Conservation (phyloP, 192 early-diverging fungal genomes). For the Coemansia sp. region DNA sequence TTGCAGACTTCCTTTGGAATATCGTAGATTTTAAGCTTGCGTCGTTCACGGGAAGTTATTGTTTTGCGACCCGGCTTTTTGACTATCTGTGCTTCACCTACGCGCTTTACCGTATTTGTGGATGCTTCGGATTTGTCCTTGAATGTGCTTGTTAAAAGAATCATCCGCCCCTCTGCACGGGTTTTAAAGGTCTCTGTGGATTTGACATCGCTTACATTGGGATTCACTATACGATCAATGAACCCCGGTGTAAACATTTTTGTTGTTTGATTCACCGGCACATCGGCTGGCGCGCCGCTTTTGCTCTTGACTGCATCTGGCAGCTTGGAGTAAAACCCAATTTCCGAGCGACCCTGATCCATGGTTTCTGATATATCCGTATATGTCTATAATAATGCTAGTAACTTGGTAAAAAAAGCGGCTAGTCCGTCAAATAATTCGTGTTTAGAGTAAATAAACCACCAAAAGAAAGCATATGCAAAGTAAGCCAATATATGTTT, state of each 20-base stretch:
- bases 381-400: too few relatives aligned
- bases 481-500: too few relatives aligned
- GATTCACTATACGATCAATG: conserved; percentile 21
- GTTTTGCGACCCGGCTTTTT: conserved; percentile 43
- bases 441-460: too few relatives aligned
- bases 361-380: too few relatives aligned
- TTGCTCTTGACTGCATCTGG: conserved; percentile 9
- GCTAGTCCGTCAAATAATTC: too few relatives aligned
- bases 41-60: conserved; percentile 60
- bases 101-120: neutral
- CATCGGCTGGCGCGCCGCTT: conserved; percentile 20
- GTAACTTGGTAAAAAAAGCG: too few relatives aligned
- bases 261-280: conserved; percentile 24
- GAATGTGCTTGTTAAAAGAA: conserved; percentile 39
- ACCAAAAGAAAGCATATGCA: too few relatives aligned
- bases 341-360: too few relatives aligned
- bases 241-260: conserved; percentile 17
- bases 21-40: conserved; percentile 58
- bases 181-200: conserved; percentile 14
- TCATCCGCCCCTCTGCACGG: conserved; percentile 35
- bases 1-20: conserved; percentile 53
- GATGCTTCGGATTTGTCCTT: conserved; percentile 10
- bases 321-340: conserved; percentile 30
- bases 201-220: conserved; percentile 8
- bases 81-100: conserved; percentile 3